Percentiles rank a stretch among this genome's conserved stretches.
phyloP scores from a whole-genome alignment of 169 alveolate species.

The Theileria sp. region DNA sequence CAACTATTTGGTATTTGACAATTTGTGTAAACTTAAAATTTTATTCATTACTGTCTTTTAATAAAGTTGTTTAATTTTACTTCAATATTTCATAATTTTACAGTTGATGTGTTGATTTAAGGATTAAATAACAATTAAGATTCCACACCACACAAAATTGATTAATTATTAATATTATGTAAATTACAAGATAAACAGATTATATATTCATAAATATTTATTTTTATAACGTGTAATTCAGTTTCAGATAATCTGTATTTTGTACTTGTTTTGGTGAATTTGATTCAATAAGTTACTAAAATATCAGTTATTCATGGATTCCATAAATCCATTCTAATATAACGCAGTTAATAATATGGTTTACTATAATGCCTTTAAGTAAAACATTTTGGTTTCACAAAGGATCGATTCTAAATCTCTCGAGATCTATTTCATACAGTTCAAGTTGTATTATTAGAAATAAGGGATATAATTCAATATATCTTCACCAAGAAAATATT shows the following conservation, averaged over 20 bases:
- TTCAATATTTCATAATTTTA: too few species aligned
- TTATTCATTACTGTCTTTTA: neutral
- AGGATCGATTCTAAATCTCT: neutral
- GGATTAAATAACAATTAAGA: neutral
- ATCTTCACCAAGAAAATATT: neutral
- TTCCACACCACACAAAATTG: neutral
- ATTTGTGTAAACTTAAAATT: neutral
- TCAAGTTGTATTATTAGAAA: neutral
- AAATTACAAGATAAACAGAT: neutral
- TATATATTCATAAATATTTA: neutral
- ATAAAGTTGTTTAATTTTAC: neutral
- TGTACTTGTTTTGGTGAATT: neutral
- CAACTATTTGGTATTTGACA: neutral
- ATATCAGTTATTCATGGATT: neutral
- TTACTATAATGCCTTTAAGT: neutral
- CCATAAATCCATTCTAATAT: neutral
- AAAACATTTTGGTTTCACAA: neutral
- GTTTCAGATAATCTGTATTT: neutral
- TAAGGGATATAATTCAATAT: neutral
- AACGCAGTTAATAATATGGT: neutral
- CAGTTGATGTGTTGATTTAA: neutral
- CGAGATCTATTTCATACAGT: conserved; percentile 8
- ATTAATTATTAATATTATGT: neutral
- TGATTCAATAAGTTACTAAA: neutral
- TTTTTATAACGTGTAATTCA: neutral